Base-by-base conservation (phyloP, 148 eudicot species). In the Agrostemma githago region DNA sequence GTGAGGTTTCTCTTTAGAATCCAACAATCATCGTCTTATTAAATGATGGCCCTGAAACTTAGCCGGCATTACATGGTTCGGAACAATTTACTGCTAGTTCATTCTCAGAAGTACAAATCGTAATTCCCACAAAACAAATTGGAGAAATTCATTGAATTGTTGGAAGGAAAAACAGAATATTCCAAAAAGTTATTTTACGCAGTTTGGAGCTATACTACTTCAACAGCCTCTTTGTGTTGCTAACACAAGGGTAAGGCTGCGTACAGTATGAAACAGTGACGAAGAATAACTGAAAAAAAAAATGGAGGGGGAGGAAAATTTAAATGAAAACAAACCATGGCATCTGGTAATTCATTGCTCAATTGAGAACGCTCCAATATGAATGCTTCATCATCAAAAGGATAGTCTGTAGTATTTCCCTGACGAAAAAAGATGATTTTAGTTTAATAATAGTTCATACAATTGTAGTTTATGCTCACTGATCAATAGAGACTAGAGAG, bases 361-460 rank as follows among this genome's bases (percentile, higher is more conserved):
- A 88, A 82, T 62, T 92, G 92, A 66, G 92, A 86, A 54, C 97
- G 90, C 82, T 91, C 89, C 88, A 83, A 88, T 82, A 91, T 72
- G 77, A 93, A 93, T 70, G 98, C 98, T 88, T 91, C 94, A 68
- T 77, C 77, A 77, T 91, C 88, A 83, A 93, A 93, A 79, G 86
- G 89, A 73, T 87, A 86, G 73, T 83, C 88, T n/a, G 85, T 82
- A 44, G 86, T 84, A 78, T 87, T 88, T 85, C 87, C 98, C 96
- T 93, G 20, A 78, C 48, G 60, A 83, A 62, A 40, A 44, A 77
- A 41, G 43, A 40, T 65, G 68, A 26, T 26, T 26, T 26, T 26
- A 26, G 34, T 26, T 26, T 26, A 26, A 26, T 26, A 0, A 26
- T 26, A 26, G 34, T 26, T 26, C 34, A 1, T 26, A 26, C 16